Evolutionary conservation across 1,139 yeast genomes (phyloP), one percentile per base, ranked within the genome.

Genomic region (Lodderomyces orthopsilosis): DNA sequence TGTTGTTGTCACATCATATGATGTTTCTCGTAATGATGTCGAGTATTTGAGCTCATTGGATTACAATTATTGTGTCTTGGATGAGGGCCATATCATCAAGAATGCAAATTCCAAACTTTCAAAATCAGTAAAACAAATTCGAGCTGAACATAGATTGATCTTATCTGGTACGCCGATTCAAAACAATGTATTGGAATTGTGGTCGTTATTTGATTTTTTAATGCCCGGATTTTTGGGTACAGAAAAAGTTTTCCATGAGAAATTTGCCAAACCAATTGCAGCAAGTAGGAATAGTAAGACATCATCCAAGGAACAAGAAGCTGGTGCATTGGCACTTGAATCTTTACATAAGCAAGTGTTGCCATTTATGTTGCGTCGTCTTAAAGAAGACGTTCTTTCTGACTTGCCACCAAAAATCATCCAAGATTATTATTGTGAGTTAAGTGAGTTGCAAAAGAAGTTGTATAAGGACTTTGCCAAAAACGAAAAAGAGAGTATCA

Each of bases 181-280:
- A 63, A 94, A 94, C 58, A 93, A 94, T 58, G 98, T 94, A 1
- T 75, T 94, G 40, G 99, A 94, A 61, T 70, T 94, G 48, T 94
- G 98, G 98, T 93, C 98, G 2, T 70, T 94, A 55, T 94, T 94
- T 70, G 98, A 94, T 62, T 94, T 90, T 62, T 74, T 94, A 62
- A 94, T 94, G 98, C 99, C 99, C 1, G 99, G 98, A 1, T 94
- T 93, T 61, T 72, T 94, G 55, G 99, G 98, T 14, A 85, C 96
- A 2, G 98, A 94, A 59, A 93, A 90, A 63, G 78, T 85, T 37
- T 94, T 94, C 69, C 95, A 91, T 56, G 98, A 91, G 50, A 83
- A 93, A 52, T 94, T 91, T 73, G 95, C 98, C 17, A 91, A 90
- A 57, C 99, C 99, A 3, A 94, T 94, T 61, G 94, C 97, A 2